phyloP scores from a whole-genome alignment of 495 filamentous ascomycete species.

The Penicillium macrosclerotiorum region DNA sequence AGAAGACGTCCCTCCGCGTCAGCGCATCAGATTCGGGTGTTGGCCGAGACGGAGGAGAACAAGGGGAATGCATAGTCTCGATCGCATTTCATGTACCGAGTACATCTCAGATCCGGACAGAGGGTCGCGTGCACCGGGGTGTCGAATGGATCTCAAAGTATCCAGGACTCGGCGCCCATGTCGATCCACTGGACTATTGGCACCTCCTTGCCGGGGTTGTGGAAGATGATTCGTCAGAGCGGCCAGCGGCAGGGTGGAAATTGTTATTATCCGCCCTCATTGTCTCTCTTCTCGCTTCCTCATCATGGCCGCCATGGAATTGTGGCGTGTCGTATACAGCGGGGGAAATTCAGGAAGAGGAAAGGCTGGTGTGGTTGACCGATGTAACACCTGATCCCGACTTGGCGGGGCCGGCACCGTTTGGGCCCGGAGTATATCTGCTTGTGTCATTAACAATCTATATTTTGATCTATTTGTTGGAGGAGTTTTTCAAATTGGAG shows the following conservation, averaged over 20 bases:
- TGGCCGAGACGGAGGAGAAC: no score
- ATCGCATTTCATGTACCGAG: not conserved
- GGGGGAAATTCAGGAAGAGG: not conserved
- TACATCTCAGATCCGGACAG: not conserved
- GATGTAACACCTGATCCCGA: constrained; percentile 7
- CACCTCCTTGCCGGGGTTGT: constrained; percentile 10
- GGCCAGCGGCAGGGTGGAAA: not conserved
- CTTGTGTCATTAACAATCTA: no score
- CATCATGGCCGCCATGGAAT: no score
- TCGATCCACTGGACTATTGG: constrained; percentile 1
- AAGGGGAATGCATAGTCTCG: constrained; percentile 2
- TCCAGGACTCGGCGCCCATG: not conserved
- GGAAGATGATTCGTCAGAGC: constrained; percentile 5
- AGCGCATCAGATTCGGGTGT: no score
- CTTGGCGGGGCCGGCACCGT: not conserved
- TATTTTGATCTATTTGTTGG: no score
- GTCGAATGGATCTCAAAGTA: no score
- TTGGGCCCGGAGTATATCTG: not conserved
- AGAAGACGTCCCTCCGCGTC: constrained; percentile 5
- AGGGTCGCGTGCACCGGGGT: not conserved
- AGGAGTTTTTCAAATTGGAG: no score
- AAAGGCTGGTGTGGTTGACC: not conserved
- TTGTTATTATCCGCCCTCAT: no score
- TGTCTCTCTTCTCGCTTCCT: no score
- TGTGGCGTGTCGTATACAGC: no score